Evolutionary conservation across 768 basidiomycete genomes (phyloP), one percentile per base, ranked within the genome.

Genomic region (Tephrocybe sp.): DNA sequence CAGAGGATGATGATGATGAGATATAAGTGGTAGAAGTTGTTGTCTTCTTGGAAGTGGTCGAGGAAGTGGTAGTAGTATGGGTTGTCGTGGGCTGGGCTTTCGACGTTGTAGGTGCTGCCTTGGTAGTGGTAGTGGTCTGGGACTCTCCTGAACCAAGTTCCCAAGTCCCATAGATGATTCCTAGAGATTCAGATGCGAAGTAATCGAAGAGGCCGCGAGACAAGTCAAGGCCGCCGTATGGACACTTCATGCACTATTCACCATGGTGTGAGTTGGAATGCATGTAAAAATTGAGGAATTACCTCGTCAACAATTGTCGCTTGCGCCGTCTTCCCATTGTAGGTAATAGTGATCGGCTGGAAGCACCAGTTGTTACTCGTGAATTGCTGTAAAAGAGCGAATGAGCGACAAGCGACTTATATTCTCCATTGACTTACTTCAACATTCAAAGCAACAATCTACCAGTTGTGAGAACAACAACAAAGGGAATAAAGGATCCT

Each of bases 271-370:
- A 52, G 27, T 31, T 15, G 9, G 11, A 5, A 32, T 22, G n/a
- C 12, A n/a, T n/a, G n/a, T 26, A 19, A 31, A 24, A 3, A 24
- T n/a, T 11, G 3, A 15, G 21, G 31, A 63, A 66, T 46, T 39
- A 80, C 82, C 70, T 70, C 56, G 56, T 88, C 86, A 49, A 67
- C 68, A 44, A 87, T 76, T 43, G 60, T 55, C 25, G 64, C 64
- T 40, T 57, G 55, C 34, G 72, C 54, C 32, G 74, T 69, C 62
- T 77, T 75, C 34, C 84, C 85, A 31, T 69, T 66, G 62, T 65
- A 72, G 4, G 67, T 64, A 48, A 88, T 79, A 12, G 76, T 77
- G 60, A 88, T 80, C 53, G 48, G 59, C 59, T 81, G 64, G 58
- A 68, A 76, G 59, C 86, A 87, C 49, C 77, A 41, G 11, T 47